Evolutionary conservation across 2,329 filamentous ascomycete species (phyloP).

Genomic region (Pseudocercospora eumusae): DNA sequence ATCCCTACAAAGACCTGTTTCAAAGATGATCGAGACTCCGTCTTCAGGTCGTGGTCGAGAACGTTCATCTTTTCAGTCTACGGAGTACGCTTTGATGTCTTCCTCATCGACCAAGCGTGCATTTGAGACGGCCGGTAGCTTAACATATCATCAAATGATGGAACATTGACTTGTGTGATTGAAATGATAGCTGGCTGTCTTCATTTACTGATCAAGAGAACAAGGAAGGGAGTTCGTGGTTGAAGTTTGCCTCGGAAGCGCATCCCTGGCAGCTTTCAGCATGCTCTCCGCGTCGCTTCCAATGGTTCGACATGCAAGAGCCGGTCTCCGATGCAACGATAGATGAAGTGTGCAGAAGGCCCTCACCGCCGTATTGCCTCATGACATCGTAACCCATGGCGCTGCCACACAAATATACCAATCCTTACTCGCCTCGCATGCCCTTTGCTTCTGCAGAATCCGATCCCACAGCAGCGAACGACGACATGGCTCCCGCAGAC

Average conservation of each 20-base stretch:
- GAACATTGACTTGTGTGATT: neutral
- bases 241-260: neutral
- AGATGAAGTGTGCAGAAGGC: neutral
- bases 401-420: constrained; percentile 7
- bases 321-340: neutral
- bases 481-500: constrained; percentile 30
- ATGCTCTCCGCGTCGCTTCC: constrained; percentile 7
- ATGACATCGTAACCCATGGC: constrained; percentile 8
- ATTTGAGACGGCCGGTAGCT: neutral
- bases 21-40: neutral
- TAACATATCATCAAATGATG: neutral
- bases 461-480: neutral
- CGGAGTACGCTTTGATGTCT: too few species aligned
- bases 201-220: too few species aligned
- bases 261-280: neutral
- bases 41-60: neutral
- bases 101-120: too few species aligned
- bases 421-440: constrained; percentile 3
- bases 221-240: too few species aligned
- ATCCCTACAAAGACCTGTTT: too few species aligned
- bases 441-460: constrained; percentile 10
- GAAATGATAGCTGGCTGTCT: neutral
- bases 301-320: neutral
- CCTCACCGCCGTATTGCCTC: neutral
- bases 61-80: too few species aligned